These are phyloP conservation scores for Thalassiosira hispida DNA, from an alignment of 352 stramenopile genomes.

Conservation along the genomic window DNA sequence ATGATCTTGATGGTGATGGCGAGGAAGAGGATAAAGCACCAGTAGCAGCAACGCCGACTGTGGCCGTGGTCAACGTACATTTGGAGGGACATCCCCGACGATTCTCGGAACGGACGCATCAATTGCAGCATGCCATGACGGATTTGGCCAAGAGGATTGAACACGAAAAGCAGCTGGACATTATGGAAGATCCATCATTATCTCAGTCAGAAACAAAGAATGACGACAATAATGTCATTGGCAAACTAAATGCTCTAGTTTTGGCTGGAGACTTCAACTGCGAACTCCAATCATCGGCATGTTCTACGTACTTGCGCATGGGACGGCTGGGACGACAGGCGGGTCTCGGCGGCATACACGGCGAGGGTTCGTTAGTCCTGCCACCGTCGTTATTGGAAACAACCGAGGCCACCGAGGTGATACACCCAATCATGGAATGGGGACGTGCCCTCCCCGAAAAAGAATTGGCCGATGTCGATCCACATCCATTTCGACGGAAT, in stretches of 20 bases:
- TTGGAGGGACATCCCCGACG: constrained; percentile 58
- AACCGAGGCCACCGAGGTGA: constrained; percentile 39
- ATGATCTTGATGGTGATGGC: not conserved
- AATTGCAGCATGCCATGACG: constrained; percentile 55
- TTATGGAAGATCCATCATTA: not conserved
- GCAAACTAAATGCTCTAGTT: constrained; percentile 42
- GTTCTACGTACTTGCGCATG: constrained; percentile 55
- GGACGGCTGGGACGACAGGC: constrained; percentile 44
- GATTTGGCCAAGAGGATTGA: constrained; percentile 45
- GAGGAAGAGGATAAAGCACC: constrained; percentile 1
- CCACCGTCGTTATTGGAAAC: constrained; percentile 52
- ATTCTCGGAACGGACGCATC: constrained; percentile 43
- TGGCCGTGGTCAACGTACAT: constrained; percentile 63
- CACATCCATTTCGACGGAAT: constrained; percentile 57
- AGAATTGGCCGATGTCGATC: constrained; percentile 35
- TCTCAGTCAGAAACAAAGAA: not conserved
- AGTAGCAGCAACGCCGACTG: constrained; percentile 7
- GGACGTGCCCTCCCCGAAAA: constrained; percentile 44
- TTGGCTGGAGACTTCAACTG: constrained; percentile 64
- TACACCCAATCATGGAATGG: constrained; percentile 62
- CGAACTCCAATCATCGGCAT: constrained; percentile 61
- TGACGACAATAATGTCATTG: not conserved
- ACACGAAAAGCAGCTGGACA: not conserved
- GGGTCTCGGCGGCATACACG: constrained; percentile 50
- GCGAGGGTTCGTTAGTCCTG: constrained; percentile 38